phyloP scores from a whole-genome alignment of 2,329 filamentous ascomycete genomes.

The Aspergillus jensenii region DNA sequence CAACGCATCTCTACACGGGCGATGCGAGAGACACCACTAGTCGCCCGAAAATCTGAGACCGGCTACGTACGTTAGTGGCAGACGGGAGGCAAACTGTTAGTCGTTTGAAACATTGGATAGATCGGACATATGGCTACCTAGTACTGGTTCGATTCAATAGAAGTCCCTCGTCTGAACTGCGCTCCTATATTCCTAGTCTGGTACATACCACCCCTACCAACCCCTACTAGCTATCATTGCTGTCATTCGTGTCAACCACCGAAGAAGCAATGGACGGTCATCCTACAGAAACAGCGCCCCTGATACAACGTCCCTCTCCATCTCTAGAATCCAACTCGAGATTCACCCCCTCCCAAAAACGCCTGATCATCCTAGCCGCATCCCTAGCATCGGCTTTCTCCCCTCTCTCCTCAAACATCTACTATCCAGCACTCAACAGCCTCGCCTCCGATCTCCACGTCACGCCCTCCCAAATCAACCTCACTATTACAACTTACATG shows the following conservation, averaged over 20 bases:
- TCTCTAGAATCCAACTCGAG: constrained; percentile 25
- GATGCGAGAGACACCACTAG: constrained; percentile 1
- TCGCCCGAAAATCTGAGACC: constrained; percentile 16
- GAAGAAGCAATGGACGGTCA: too few relatives aligned
- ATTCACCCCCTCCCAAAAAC: constrained; percentile 35
- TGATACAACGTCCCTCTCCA: constrained; percentile 8
- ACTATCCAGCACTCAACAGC: constrained; percentile 42
- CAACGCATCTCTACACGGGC: constrained; percentile 30
- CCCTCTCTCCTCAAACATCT: constrained; percentile 45
- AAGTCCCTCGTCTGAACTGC: neutral
- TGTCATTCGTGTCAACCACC: too few relatives aligned
- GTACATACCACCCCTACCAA: neutral
- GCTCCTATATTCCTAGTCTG: neutral
- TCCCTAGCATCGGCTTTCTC: constrained; percentile 44
- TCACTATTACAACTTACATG: constrained; percentile 36
- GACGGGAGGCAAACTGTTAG: neutral
- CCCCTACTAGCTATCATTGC: too few relatives aligned
- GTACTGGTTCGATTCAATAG: neutral
- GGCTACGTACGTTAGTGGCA: neutral
- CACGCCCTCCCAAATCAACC: constrained; percentile 24
- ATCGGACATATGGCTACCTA: neutral
- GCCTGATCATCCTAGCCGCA: constrained; percentile 38
- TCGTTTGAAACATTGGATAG: neutral
- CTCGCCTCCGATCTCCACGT: constrained; percentile 32
- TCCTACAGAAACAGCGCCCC: constrained; percentile 18